Evolutionary conservation across 2,329 filamentous ascomycete genomes (phyloP).

Genomic region (Diaporthe longicolla): DNA sequence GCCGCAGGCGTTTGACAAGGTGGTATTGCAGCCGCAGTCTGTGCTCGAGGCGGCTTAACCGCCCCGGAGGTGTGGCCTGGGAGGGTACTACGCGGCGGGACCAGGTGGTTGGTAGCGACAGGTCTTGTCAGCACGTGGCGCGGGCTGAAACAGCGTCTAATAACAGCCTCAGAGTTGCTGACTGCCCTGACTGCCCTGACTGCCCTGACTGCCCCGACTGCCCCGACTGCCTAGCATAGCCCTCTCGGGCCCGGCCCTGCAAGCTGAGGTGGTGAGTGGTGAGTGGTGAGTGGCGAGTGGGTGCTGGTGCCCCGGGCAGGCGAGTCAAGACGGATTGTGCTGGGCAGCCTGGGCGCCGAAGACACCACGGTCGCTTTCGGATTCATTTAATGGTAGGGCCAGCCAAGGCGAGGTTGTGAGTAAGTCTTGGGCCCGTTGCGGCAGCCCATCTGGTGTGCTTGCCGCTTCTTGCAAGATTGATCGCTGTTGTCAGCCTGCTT

Average conservation of each 20-base stretch:
- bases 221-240: too few relatives aligned
- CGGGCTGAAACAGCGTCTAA: slow-evolving; percentile 20
- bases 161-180: slow-evolving; percentile 6
- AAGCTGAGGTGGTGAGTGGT: too few relatives aligned
- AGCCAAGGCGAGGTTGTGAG: not conserved
- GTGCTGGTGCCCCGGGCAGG: not conserved
- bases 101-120: slow-evolving; percentile 16
- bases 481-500: slow-evolving; percentile 11
- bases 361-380: not conserved
- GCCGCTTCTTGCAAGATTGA: not conserved
- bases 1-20: slow-evolving; percentile 2
- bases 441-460: too few relatives aligned
- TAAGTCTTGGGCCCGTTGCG: too few relatives aligned
- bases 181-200: not conserved
- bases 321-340: slow-evolving; percentile 14
- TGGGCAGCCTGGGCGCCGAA: slow-evolving; percentile 7
- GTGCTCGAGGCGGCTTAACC: slow-evolving; percentile 2
- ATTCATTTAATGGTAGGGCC: not conserved
- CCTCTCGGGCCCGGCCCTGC: too few relatives aligned
- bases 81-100: not conserved
- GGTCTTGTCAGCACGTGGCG: slow-evolving; percentile 30
- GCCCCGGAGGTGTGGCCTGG: not conserved
- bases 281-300: too few relatives aligned
- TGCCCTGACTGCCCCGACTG: not conserved
- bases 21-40: slow-evolving; percentile 6